These are phyloP conservation scores for Rauvolfia tetraphylla DNA, from an alignment of 257 asterid species.

Conservation along the genomic window DNA sequence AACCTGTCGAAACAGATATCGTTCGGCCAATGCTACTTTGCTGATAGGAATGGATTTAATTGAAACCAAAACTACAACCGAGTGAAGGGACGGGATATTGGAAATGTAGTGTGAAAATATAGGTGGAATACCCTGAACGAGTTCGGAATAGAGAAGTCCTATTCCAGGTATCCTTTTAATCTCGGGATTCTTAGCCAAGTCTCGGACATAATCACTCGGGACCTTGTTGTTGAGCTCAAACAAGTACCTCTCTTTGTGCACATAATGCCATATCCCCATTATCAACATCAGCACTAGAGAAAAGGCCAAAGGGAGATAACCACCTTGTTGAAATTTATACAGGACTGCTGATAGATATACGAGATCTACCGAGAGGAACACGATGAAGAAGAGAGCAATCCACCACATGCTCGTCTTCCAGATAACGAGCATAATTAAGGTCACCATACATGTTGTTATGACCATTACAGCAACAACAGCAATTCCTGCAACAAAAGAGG, in stretches of 20 bases:
- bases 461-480: constrained; percentile 71
- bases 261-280: constrained; percentile 71
- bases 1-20: constrained; percentile 58
- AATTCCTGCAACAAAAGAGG: constrained; percentile 34
- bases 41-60: constrained; percentile 66
- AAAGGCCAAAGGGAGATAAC: constrained; percentile 57
- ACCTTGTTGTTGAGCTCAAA: constrained; percentile 66
- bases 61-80: constrained; percentile 59
- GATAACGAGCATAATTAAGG: constrained; percentile 55
- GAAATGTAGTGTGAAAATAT: constrained; percentile 57
- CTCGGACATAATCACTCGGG: constrained; percentile 34
- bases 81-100: constrained; percentile 54
- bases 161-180: constrained; percentile 55
- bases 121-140: constrained; percentile 76
- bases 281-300: constrained; percentile 40
- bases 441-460: constrained; percentile 49
- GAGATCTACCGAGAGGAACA: constrained; percentile 33
- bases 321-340: constrained; percentile 62
- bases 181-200: constrained; percentile 27
- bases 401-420: constrained; percentile 63
- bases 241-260: constrained; percentile 42
- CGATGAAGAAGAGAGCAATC: constrained; percentile 38
- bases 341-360: constrained; percentile 48
- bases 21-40: constrained; percentile 45
- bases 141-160: constrained; percentile 56